A percentile compares a stretch with the other conserved stretches of the same genome.
These are phyloP conservation scores for Sugiyamaella novakii DNA, from an alignment of 1,139 yeast genomes.

Conservation along the genomic window DNA sequence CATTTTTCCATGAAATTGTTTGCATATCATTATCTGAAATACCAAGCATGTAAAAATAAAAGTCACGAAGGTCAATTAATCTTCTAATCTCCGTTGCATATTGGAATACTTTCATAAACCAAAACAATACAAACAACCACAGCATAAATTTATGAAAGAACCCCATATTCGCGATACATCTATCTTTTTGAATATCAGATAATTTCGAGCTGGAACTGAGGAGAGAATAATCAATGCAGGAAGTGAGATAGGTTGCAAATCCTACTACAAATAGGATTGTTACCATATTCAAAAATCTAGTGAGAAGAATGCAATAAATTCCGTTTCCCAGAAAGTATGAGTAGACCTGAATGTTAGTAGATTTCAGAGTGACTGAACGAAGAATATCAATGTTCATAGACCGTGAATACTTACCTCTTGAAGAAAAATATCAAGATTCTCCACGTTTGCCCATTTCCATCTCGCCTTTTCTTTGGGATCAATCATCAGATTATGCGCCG, in stretches of 20 bases:
- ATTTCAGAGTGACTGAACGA: too few species aligned
- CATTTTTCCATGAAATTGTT: constrained; percentile 90
- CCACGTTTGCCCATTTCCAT: constrained; percentile 96
- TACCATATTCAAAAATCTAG: constrained; percentile 62
- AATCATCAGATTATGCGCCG: constrained; percentile 28
- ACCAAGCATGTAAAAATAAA: constrained; percentile 65
- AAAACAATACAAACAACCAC: constrained; percentile 60
- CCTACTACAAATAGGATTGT: constrained; percentile 77
- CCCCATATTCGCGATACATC: constrained; percentile 60
- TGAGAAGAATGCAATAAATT: constrained; percentile 67
- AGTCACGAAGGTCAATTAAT: constrained; percentile 63
- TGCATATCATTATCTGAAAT: constrained; percentile 81
- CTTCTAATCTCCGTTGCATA: constrained; percentile 51
- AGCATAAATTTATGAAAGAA: constrained; percentile 56
- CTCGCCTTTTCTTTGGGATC: constrained; percentile 77
- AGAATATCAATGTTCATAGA: too few species aligned
- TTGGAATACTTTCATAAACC: constrained; percentile 63
- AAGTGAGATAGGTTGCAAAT: constrained; percentile 75
- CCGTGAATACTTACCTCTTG: constrained; percentile 53
- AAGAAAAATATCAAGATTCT: constrained; percentile 82
- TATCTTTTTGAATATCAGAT: constrained; percentile 56
- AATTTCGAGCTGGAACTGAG: constrained; percentile 45
- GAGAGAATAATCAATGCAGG: constrained; percentile 74
- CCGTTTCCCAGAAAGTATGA: constrained; percentile 87
- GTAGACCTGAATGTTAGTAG: constrained; percentile 58